A percentile compares a stretch with the other conserved stretches of the same genome.
Evolutionary conservation across 75 land plant genomes (phyloP).

Genomic region (Picea glauca): DNA sequence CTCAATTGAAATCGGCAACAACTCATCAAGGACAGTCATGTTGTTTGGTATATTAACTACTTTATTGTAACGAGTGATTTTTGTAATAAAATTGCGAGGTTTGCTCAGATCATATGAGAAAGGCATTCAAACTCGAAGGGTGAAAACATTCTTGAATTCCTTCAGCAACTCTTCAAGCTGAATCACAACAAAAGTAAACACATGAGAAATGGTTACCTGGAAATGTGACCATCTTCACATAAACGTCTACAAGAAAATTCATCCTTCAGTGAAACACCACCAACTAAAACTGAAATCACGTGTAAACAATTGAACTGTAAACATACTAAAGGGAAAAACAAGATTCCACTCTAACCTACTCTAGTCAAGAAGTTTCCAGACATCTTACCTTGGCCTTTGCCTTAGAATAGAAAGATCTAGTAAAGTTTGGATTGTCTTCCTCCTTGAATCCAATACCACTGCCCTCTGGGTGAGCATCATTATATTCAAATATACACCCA

Average conservation of each 20-base stretch:
- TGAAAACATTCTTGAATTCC: conserved; percentile 30
- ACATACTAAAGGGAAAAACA: not conserved
- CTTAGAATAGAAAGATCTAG: too few relatives aligned
- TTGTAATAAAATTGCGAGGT: conserved; percentile 38
- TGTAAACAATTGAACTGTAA: not conserved
- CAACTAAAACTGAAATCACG: not conserved
- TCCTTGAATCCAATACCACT: conserved; percentile 39
- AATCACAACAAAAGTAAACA: not conserved
- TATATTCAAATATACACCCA: conserved; percentile 27
- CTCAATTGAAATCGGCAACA: conserved; percentile 34
- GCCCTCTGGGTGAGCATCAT: conserved; percentile 16
- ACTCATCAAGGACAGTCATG: conserved; percentile 42
- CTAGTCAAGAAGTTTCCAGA: not conserved
- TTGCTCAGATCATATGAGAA: conserved; percentile 31
- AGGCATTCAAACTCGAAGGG: conserved; percentile 38
- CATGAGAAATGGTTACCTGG: not conserved
- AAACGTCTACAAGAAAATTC: not conserved
- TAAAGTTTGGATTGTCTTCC: conserved; percentile 33
- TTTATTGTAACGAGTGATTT: conserved; percentile 37
- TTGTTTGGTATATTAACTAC: conserved; percentile 47
- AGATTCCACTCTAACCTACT: not conserved
- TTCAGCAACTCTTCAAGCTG: conserved; percentile 40
- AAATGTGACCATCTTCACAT: not conserved
- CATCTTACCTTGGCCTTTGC: too few relatives aligned
- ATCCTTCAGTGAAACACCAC: not conserved